Percentiles rank a stretch among this genome's conserved stretches.
phyloP scores from a whole-genome alignment of 352 stramenopile species.

The Thraustochytrium striatum region DNA sequence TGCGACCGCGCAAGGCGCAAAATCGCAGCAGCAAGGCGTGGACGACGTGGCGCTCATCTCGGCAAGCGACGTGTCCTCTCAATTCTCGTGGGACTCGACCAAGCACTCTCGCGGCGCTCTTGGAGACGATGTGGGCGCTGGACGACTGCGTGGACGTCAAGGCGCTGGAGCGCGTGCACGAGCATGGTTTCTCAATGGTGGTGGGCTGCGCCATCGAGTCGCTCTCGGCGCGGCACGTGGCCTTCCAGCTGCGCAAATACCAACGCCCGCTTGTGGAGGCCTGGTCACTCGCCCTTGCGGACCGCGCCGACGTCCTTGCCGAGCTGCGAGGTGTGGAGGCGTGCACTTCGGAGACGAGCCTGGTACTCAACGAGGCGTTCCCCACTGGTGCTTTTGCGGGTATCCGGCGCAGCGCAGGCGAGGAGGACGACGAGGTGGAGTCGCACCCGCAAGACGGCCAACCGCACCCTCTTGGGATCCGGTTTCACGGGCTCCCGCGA shows the following conservation, averaged over 20 bases:
- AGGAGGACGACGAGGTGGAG: neutral
- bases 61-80: neutral
- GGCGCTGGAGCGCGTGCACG: neutral
- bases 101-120: neutral
- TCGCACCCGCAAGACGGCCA: too few species aligned
- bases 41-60: neutral
- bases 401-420: neutral
- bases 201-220: neutral
- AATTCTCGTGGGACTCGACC: neutral
- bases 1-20: too few species aligned
- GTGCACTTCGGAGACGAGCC: neutral
- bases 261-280: slow-evolving; percentile 12
- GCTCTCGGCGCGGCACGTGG: neutral
- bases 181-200: slow-evolving; percentile 24
- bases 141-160: slow-evolving; percentile 18
- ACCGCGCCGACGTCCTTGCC: neutral
- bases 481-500: neutral
- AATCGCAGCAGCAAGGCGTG: too few species aligned
- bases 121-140: slow-evolving; percentile 12
- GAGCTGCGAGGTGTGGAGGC: slow-evolving; percentile 9
- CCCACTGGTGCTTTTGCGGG: neutral
- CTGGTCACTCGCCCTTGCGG: slow-evolving; percentile 2
- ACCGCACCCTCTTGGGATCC: slow-evolving; percentile 18
- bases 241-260: slow-evolving; percentile 29
- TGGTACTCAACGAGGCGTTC: slow-evolving; percentile 33